Base-by-base conservation (phyloP, 2,329 filamentous ascomycete genomes). In the Fusarium marasasianum region DNA sequence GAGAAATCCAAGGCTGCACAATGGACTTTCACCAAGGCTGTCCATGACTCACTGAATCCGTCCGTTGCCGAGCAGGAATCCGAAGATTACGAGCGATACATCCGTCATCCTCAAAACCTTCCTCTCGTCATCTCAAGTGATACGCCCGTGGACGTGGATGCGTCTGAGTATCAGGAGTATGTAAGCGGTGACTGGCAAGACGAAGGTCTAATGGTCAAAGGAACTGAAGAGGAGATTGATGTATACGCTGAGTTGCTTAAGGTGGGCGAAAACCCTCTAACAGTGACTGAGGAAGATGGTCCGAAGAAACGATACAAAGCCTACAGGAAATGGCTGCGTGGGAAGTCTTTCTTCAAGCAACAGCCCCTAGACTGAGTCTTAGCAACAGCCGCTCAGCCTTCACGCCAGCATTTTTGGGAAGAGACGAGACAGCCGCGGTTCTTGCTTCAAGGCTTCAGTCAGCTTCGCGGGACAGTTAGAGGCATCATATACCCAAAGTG, bases 301-400 rank as follows among this genome's bases (percentile, higher is more conserved):
- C 88, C 89, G 45, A 98, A 97, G 88, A 98, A 98, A 87, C 88
- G 96, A 76, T 99, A 99, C 83, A 98, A 98, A 84, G 94, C 95
- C 15, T 99, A 99, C 83, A 87, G 92, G 78, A 97, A 98, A 83
- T 99, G 96, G 96, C 86, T 99, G 79, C 89, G 91, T 71, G 96
- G 96, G 24, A 98, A 98, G 86, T 98, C 94, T 78, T 88, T 98
- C 78, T 98, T 98, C 82, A 98, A 98, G 84, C 95, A 98, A 86
- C 91, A 92, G 82, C 90, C 92, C 51, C 86, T 90, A 59, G 88
- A 89, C 72, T 89, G 84, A 83, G 61, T 56, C 20, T 41, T 22
- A 11, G 15, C 48, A 33, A 47, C 22, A 50, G 54, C 33, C 29
- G 20, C 35, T 41, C 45, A 33, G n/a, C 24, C 38, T 45, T 54